phyloP scores from a whole-genome alignment of 257 asterid genomes.

The Mentha longifolia region DNA sequence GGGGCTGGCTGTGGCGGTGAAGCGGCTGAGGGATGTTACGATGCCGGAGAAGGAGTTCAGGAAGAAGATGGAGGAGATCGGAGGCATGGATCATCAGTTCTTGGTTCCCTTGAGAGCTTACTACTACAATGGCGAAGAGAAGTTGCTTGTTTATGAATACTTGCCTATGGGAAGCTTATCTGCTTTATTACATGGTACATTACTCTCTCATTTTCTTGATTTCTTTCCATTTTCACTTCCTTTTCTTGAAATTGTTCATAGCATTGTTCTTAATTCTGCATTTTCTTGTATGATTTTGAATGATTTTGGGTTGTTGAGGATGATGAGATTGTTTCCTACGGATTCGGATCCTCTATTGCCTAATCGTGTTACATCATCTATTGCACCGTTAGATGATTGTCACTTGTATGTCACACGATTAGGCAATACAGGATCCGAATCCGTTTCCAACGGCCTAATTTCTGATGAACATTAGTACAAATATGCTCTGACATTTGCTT shows the following conservation, averaged over 20 bases:
- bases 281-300: conserved; percentile 23
- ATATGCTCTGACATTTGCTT: conserved; percentile 17
- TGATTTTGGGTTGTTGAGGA: conserved; percentile 19
- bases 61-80: conserved; percentile 82
- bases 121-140: conserved; percentile 70
- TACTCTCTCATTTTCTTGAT: background rate
- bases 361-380: too few species aligned
- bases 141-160: conserved; percentile 86
- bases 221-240: background rate
- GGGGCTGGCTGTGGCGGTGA: conserved; percentile 77
- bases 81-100: conserved; percentile 66
- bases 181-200: conserved; percentile 85
- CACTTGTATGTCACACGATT: too few species aligned
- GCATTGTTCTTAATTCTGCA: background rate
- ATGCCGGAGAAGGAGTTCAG: conserved; percentile 75
- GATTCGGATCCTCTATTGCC: too few species aligned
- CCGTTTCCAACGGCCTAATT: conserved; percentile 27
- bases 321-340: conserved; percentile 19
- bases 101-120: conserved; percentile 88
- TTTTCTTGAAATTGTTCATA: conserved; percentile 19
- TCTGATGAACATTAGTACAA: conserved; percentile 24
- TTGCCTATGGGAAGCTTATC: conserved; percentile 93
- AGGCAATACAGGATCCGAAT: too few species aligned
- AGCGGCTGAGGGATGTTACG: conserved; percentile 78
- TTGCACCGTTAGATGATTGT: too few species aligned